Evolutionary conservation across 78 protist species (phyloP).

Genomic region (Dictyostelium citrinum): DNA sequence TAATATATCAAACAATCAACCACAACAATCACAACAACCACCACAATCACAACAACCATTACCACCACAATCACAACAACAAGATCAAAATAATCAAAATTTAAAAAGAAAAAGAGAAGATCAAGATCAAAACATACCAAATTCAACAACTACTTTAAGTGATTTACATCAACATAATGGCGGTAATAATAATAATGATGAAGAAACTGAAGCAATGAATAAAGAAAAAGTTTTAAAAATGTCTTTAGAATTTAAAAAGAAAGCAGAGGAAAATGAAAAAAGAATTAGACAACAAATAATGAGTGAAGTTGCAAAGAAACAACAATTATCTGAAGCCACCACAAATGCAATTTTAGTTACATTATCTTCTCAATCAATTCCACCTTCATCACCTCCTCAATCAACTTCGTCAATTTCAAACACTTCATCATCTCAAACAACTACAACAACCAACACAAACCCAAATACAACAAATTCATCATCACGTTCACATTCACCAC

Average conservation of each 20-base stretch:
- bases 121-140: background rate
- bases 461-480: background rate
- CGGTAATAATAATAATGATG: background rate
- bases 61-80: background rate
- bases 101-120: background rate
- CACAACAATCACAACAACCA: background rate
- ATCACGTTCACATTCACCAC: background rate
- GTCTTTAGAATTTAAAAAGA: background rate
- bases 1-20: background rate
- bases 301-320: background rate
- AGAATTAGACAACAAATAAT: background rate
- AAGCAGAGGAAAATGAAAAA: background rate
- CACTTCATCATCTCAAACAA: background rate
- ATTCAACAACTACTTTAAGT: background rate
- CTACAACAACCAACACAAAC: background rate
- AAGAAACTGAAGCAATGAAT: background rate
- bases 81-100: background rate
- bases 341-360: background rate
- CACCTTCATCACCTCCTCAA: background rate
- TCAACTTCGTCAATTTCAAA: background rate
- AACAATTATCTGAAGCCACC: background rate
- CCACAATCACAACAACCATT: too few relatives aligned
- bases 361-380: background rate
- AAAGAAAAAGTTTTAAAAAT: background rate
- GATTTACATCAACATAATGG: background rate